Evolutionary conservation across 306 rosid species (phyloP), one percentile per base, ranked within the genome.

Genomic region (Acacia confusa): DNA sequence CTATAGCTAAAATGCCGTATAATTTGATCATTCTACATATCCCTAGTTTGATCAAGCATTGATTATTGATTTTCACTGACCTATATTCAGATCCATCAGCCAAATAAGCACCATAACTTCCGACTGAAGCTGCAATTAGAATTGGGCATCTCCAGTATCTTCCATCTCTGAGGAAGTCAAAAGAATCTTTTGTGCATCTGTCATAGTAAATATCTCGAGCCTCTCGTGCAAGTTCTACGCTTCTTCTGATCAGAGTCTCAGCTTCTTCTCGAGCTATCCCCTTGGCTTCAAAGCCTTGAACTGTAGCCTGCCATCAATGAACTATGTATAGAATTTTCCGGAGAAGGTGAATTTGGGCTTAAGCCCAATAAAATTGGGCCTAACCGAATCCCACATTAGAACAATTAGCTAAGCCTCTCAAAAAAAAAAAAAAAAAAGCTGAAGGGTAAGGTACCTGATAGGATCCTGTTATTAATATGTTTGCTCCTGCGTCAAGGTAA

Each of bases 401-500:
- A 16, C 34, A 13, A 25, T 10, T 17, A 36, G 34, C 34, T 60
- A 25, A 60, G 66, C 36, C 28, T 57, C 3, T 60, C 8, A 9
- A 58, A 61, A 7, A 30, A 15, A 36, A n/a, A 16, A 44, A 11
- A 4, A 34, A 28, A 20, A 36, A 27, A 9, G 24, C 41, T 61
- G 58, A 55, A 1, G 43, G 65, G 34, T 7, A 13, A 19, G 45
- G 53, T 84, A 95, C 98, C 93, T 95, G 99, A 87, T 95, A 95
- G 72, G 99, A 95, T 74, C 94, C 94, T 36, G 96, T 93, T 27
- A 83, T 48, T 48, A 95, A 89, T 81, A 95, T 87, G 88, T 88
- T 95, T 75, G 97, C 99, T 28, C 99, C 99, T 64, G 98, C 94
- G 41, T 89, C 88, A 79, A 95, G 97, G 82, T 95, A 95, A 88